Evolutionary conservation across 176 grass and related monocot genomes (phyloP).

Genomic region (Ananas comosus): DNA sequence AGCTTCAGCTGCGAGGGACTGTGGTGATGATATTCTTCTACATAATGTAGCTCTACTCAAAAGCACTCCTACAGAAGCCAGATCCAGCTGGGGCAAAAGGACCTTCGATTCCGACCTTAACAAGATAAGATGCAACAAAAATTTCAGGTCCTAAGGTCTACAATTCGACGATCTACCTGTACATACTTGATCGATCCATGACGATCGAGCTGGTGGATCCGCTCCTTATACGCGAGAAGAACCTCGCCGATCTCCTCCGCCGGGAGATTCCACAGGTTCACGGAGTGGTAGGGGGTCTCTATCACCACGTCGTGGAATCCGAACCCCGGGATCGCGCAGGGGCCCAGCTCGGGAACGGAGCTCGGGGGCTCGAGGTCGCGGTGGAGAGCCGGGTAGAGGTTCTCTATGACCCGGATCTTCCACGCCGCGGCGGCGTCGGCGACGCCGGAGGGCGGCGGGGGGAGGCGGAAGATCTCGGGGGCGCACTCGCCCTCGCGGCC

Average conservation of each 20-base stretch:
- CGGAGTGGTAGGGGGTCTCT: constrained; percentile 76
- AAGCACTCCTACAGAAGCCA: too few species aligned
- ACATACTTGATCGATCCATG: constrained; percentile 77
- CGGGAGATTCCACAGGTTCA: constrained; percentile 57
- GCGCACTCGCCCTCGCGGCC: constrained; percentile 85
- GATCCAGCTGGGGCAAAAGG: too few species aligned
- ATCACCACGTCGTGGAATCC: constrained; percentile 98
- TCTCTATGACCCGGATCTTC: constrained; percentile 95
- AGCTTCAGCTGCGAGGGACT: too few species aligned
- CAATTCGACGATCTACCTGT: constrained; percentile 42
- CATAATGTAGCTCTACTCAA: too few species aligned
- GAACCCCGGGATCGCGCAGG: constrained; percentile 40
- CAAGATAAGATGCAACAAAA: too few species aligned
- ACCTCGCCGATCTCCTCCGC: constrained; percentile 47
- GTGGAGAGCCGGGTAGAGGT: constrained; percentile 70
- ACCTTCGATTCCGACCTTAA: too few species aligned
- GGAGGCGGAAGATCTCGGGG: constrained; percentile 81
- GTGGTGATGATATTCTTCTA: too few species aligned
- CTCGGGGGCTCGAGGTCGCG: constrained; percentile 44
- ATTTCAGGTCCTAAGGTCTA: not conserved
- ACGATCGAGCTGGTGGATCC: constrained; percentile 49
- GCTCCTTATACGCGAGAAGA: constrained; percentile 51
- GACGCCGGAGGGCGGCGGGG: not conserved
- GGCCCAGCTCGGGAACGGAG: constrained; percentile 5
- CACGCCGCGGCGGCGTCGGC: constrained; percentile 20